Percentiles rank a stretch among this genome's conserved stretches.
phyloP scores from a whole-genome alignment of 108 stramenopile species.

The Asterionellopsis glacialis region DNA sequence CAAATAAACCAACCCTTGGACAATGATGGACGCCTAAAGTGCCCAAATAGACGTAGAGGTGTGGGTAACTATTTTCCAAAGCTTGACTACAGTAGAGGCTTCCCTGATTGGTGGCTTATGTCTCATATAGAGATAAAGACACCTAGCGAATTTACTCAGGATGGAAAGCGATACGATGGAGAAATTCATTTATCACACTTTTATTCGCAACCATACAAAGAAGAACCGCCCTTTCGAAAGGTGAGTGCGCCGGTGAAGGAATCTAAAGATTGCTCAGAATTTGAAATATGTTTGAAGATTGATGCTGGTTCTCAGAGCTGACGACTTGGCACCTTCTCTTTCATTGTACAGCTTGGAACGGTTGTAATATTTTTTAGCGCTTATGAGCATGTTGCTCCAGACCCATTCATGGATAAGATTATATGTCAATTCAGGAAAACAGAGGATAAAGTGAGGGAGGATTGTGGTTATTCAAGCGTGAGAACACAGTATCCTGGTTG shows the following conservation, averaged over 20 bases:
- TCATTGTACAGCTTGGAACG: conserved; percentile 6
- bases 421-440: conserved; percentile 32
- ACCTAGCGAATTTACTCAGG: conserved; percentile 54
- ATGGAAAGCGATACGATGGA: conserved; percentile 62
- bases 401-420: conserved; percentile 32
- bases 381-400: conserved; percentile 22
- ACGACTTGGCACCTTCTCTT: too few relatives aligned
- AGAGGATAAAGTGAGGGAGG: conserved; percentile 27
- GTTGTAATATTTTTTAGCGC: conserved; percentile 32
- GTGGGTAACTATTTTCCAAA: conserved; percentile 17
- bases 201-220: conserved; percentile 10
- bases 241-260: too few relatives aligned
- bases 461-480: conserved; percentile 20
- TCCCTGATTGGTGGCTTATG: conserved; percentile 40
- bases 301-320: too few relatives aligned
- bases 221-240: too few relatives aligned
- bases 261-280: too few relatives aligned
- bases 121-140: conserved; percentile 54
- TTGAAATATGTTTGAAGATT: too few relatives aligned
- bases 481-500: conserved; percentile 6
- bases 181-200: conserved; percentile 50
- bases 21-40: neutral
- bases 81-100: conserved; percentile 36
- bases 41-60: neutral
- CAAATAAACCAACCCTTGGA: conserved; percentile 26